Evolutionary conservation across 208 protist species (phyloP).

Genomic region (Strigomonas culicis): DNA sequence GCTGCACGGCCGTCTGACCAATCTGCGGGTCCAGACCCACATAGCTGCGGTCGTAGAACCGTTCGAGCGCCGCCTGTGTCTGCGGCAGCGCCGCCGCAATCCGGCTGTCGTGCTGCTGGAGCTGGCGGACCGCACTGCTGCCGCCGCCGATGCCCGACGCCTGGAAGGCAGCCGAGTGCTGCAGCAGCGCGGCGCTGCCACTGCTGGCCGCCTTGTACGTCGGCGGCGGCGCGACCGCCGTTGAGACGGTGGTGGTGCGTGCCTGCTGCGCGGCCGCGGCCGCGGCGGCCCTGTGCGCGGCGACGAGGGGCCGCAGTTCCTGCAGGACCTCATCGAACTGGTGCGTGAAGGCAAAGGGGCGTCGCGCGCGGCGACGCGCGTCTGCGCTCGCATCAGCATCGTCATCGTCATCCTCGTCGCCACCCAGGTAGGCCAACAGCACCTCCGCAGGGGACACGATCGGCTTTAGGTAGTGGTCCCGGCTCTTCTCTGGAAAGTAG

Average conservation of each 20-base stretch:
- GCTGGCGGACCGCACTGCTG: constrained; percentile 4
- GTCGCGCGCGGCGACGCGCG: background rate
- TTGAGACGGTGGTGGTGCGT: background rate
- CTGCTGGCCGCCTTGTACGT: too few relatives aligned
- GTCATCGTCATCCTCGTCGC: constrained; percentile 13
- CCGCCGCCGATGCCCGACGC: constrained; percentile 7
- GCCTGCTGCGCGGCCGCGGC: background rate
- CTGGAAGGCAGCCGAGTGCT: background rate
- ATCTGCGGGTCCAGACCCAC: constrained; percentile 70
- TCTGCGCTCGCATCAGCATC: background rate
- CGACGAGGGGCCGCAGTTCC: background rate
- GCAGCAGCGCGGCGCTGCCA: too few relatives aligned
- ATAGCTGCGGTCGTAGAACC: constrained; percentile 70
- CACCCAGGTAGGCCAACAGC: constrained; percentile 44
- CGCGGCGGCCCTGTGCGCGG: background rate
- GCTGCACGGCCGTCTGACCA: constrained; percentile 76
- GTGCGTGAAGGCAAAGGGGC: background rate
- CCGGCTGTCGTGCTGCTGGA: constrained; percentile 6
- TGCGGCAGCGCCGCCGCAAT: constrained; percentile 9
- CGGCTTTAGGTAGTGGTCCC: constrained; percentile 78
- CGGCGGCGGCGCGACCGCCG: too few relatives aligned
- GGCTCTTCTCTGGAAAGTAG: constrained; percentile 62
- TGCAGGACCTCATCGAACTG: background rate
- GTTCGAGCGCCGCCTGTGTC: constrained; percentile 37
- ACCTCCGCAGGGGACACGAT: constrained; percentile 88